Base-by-base conservation (phyloP, 176 grass and related monocot genomes). In the Eleusine coracana region DNA sequence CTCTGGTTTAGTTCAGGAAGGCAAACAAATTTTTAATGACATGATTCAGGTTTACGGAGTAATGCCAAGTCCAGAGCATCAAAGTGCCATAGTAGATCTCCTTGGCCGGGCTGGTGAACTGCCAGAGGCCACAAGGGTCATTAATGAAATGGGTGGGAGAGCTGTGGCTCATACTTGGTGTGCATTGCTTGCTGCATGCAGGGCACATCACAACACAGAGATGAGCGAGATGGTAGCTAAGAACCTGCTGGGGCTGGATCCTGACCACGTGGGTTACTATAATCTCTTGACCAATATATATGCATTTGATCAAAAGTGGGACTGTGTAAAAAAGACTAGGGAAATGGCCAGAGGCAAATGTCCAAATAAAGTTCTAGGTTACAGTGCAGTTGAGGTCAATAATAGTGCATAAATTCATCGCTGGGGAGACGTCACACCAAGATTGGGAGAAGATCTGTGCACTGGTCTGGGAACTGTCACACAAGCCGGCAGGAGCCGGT, bases 181-280 rank as follows among this genome's bases (percentile, higher is more conserved):
- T 82, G 82, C 93, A 38, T 90, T 90, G 79, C 93, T 92, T 82
- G 87, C 90, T 78, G 90, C 82, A 31, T 96, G 90, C 50, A 88
- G 79, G 56, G 60, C 37, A 84, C 83, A 96, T 44, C 82, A 42
- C 51, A 60, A 55, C 45, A 79, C 81, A 74, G 69, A 85, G 67
- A 94, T 89, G 16, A 67, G 83, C 23, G 72, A 78, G 70, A 39
- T 75, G 28, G 84, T 84, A 37, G 83, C 92, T 29, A 80, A 56
- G 6, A 75, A 82, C 18, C 68, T 94, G 31, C 54, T 91, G n/a
- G 64, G 82, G 23, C 21, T 89, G 42, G 72, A 89, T 36, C 61
- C 89, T 79, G 29, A 78, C 21, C 89, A 89, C 86, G 68, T 62
- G 89, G 92, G 89, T 28, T 89, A 94, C 80, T 89, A 89, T 59